These are phyloP conservation scores for Emericellopsis atlantica DNA, from an alignment of 2,329 filamentous ascomycete genomes.

Conservation along the genomic window DNA sequence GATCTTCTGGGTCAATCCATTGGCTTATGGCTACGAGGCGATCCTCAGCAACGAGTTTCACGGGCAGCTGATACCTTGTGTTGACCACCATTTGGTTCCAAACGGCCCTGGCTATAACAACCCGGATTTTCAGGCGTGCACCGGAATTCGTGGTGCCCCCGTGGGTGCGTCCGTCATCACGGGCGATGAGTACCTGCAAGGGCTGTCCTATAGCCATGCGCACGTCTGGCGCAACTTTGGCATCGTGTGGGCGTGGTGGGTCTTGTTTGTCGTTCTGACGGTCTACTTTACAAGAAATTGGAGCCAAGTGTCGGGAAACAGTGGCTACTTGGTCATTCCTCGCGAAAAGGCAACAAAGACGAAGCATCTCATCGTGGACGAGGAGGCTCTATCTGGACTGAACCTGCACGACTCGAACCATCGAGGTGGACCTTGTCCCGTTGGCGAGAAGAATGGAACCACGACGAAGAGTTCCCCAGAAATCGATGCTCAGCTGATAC, in stretches of 20 bases:
- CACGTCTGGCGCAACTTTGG: slow-evolving; percentile 50
- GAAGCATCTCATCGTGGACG: slow-evolving; percentile 23
- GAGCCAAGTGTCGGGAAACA: slow-evolving; percentile 38
- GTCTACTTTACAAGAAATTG: slow-evolving; percentile 44
- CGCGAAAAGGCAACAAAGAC: slow-evolving; percentile 38
- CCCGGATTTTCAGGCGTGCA: slow-evolving; percentile 33
- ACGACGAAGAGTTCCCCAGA: slow-evolving; percentile 6
- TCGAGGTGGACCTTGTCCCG: background rate
- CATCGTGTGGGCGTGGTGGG: slow-evolving; percentile 52
- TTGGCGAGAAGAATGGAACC: background rate
- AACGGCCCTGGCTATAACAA: slow-evolving; percentile 24
- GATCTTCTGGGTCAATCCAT: slow-evolving; percentile 44
- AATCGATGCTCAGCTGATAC: slow-evolving; percentile 26
- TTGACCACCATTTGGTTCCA: slow-evolving; percentile 41
- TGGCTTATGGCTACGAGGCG: slow-evolving; percentile 46
- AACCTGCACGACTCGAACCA: slow-evolving; percentile 20
- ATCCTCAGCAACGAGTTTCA: slow-evolving; percentile 50
- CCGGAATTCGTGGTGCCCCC: slow-evolving; percentile 42
- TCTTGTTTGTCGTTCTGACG: slow-evolving; percentile 43
- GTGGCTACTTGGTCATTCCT: slow-evolving; percentile 46
- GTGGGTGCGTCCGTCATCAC: slow-evolving; percentile 33
- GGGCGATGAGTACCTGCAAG: slow-evolving; percentile 45
- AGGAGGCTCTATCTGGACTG: slow-evolving; percentile 28
- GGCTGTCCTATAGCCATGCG: slow-evolving; percentile 36
- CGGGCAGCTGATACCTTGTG: slow-evolving; percentile 41